phyloP scores from a whole-genome alignment of 2,329 filamentous ascomycete species.

The Arthroderma sp. region DNA sequence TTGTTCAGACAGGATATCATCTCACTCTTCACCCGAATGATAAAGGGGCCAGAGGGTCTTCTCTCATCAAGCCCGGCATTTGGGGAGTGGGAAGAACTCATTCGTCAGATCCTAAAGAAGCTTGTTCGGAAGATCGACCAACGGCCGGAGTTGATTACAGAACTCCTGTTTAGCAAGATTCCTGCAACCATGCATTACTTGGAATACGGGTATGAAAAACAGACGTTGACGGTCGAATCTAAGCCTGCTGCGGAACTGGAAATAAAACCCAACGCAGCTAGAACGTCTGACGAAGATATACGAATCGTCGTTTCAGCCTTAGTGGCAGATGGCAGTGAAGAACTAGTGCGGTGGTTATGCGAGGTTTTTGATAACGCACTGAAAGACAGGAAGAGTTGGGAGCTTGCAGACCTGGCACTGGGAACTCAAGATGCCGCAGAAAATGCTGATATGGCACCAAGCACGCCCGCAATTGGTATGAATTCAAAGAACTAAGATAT shows the following conservation, averaged over 20 bases:
- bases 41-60: slow-evolving; percentile 73
- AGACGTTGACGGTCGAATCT: slow-evolving; percentile 52
- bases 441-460: slow-evolving; percentile 18
- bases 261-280: slow-evolving; percentile 59
- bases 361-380: slow-evolving; percentile 55
- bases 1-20: slow-evolving; percentile 87
- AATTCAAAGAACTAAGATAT: slow-evolving; percentile 12
- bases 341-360: slow-evolving; percentile 73
- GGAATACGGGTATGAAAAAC: slow-evolving; percentile 80
- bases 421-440: slow-evolving; percentile 40
- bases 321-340: slow-evolving; percentile 64
- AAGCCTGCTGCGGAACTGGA: slow-evolving; percentile 70
- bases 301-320: slow-evolving; percentile 68
- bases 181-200: slow-evolving; percentile 72
- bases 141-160: slow-evolving; percentile 71
- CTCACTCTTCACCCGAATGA: slow-evolving; percentile 75
- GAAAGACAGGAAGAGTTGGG: slow-evolving; percentile 65
- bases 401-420: slow-evolving; percentile 47
- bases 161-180: slow-evolving; percentile 91
- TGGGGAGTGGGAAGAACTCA: slow-evolving; percentile 83
- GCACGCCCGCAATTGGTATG: slow-evolving; percentile 36
- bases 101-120: slow-evolving; percentile 69
- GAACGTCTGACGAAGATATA: slow-evolving; percentile 54
- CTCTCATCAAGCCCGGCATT: slow-evolving; percentile 55
- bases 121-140: slow-evolving; percentile 76